These are phyloP conservation scores for Puccinia coronata DNA, from an alignment of 1,284 basidiomycete species.

Conservation along the genomic window DNA sequence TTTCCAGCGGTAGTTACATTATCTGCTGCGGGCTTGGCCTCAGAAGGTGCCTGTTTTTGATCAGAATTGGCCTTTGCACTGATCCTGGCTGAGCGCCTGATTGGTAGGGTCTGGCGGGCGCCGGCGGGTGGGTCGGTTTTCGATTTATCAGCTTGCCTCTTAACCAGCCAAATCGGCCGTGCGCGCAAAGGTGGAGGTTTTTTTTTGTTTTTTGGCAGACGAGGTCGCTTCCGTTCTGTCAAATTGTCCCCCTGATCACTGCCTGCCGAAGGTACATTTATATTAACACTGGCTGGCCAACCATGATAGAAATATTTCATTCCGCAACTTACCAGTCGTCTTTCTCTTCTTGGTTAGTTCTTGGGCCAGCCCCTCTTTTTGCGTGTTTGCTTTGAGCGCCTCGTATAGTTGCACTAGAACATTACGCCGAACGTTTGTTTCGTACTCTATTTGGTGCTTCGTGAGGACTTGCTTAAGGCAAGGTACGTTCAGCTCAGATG, in stretches of 20 bases:
- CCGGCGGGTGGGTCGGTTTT: neutral
- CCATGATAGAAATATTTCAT: too few species aligned
- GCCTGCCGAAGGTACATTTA: neutral
- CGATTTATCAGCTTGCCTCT: neutral
- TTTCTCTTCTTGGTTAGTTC: neutral
- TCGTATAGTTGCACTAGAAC: neutral
- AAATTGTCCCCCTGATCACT: neutral
- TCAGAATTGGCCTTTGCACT: neutral
- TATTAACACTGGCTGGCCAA: neutral
- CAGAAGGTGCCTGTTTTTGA: neutral
- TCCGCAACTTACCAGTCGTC: neutral
- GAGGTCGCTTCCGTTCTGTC: neutral
- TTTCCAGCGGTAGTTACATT: neutral
- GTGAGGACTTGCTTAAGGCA: neutral
- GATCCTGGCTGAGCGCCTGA: slow-evolving; percentile 4
- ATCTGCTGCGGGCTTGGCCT: too few species aligned
- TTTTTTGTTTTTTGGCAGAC: neutral
- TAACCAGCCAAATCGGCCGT: neutral
- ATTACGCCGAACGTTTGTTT: neutral
- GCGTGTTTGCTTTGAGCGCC: neutral
- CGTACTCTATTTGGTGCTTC: neutral
- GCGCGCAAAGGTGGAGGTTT: neutral
- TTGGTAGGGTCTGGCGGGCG: neutral
- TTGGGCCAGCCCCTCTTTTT: neutral
- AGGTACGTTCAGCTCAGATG: neutral